A percentile compares a stretch with the other conserved stretches of the same genome.
Evolutionary conservation across 371 early-diverging fungal genomes (phyloP).

Genomic region (Smittium culicis): DNA sequence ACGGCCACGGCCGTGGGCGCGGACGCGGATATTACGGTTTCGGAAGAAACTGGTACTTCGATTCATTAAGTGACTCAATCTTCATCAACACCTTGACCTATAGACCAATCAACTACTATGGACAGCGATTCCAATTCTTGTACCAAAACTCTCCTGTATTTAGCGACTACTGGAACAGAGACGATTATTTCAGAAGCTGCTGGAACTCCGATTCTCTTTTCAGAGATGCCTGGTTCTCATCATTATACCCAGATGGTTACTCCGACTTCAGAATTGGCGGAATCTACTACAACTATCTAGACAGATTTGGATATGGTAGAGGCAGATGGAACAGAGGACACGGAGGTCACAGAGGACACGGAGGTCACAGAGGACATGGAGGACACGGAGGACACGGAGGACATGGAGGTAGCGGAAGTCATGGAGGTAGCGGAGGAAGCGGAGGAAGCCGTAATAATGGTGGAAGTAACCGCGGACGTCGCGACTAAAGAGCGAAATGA

Average conservation of each 20-base stretch:
- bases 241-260: neutral
- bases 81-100: neutral
- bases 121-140: conserved; percentile 6
- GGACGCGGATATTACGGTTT: neutral
- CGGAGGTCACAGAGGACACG: too few species aligned
- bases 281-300: neutral
- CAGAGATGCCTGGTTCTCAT: neutral
- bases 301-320: neutral
- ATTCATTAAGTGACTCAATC: neutral
- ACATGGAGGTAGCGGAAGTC: neutral
- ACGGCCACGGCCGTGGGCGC: neutral
- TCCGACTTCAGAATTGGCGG: neutral
- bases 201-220: conserved; percentile 2
- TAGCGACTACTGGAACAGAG: neutral
- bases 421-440: neutral
- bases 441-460: too few species aligned
- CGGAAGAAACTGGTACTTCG: conserved; percentile 3
- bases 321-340: neutral
- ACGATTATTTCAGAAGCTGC: neutral
- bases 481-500: too few species aligned
- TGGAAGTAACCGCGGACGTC: too few species aligned
- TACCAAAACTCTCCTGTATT: neutral
- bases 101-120: neutral
- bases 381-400: neutral
- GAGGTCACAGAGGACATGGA: neutral